Evolutionary conservation across 805 yeast species (phyloP), one percentile per base, ranked within the genome.

Genomic region (Saccharomyces kudriavzevii): DNA sequence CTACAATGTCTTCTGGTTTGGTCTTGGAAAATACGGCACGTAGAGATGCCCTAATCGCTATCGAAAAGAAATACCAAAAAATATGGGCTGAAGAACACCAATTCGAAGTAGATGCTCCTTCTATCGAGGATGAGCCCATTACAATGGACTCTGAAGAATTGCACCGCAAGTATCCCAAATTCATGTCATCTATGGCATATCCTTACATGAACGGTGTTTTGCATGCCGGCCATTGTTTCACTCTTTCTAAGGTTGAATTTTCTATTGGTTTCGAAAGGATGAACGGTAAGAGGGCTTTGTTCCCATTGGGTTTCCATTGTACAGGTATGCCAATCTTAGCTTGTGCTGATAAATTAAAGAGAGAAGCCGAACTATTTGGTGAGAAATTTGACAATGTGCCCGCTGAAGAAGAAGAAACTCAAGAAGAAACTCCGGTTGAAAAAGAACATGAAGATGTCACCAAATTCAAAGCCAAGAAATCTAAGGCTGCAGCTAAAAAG

Each of bases 191-290:
- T 49, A 91, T 94, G 97, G 98, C 99, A 10, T 94, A 89, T 68
- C 99, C 99, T 47, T 94, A 94, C 74, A 92, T 92, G 97, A 94
- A 94, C 72, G 99, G 99, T 77, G 94, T 88, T 50, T 77, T 94
- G 60, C 99, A 94, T 63, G 97, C 96, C 49, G 99, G 99, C 56
- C 99, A 94, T 72, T 83, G 90, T 62, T 94, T 92, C 77, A 94
- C 98, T 40, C 77, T 92, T 58, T 89, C 97, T 51, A 94, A 94
- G 74, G 92, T 83, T 51, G 99, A 94, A 71, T 94, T 85, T 69
- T 84, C 91, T 48, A 78, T 87, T 53, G 98, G 98, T 52, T 94
- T 86, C 68, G 96, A 94, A 76, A 84, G 97, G 74, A 87, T 94
- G 92, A 80, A 80, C 66, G 98, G 97, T 60, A 89, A 86, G 73